Evolutionary conservation across 2,329 filamentous ascomycete genomes (phyloP), one percentile per base, ranked within the genome.

Genomic region (Fusarium phyllophilum): DNA sequence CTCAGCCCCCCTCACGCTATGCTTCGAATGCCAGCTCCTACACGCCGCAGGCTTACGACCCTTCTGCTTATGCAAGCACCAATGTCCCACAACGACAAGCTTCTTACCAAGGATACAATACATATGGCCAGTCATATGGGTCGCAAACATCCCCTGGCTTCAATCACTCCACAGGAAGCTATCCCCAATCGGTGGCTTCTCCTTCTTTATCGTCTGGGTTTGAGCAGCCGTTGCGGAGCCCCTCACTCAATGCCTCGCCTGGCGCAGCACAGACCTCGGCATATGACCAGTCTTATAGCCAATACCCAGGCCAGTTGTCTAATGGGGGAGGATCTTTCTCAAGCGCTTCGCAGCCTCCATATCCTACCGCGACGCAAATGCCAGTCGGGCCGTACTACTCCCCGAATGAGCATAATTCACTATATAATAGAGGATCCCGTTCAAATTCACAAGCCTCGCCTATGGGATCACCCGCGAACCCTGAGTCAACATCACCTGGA

Each of bases 21-120:
- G 83, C 70, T 78, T 82, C 75, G 75, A 83, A 77, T 78, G 82
- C 77, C 62, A 78, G 81, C 79, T 66, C 83, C 79, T 89, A 88
- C 77, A 84, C 86, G 31, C 87, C 87, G 41, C 84, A 85, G 67
- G 82, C 87, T 41, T 90, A 91, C 79, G 90, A 90, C 75, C 89
- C 89, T 33, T 88, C 89, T 46, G 88, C 88, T 55, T 91, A 91
- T 81, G 87, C 88, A 60, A 83, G 80, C 72, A 82, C 86, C 33
- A 80, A 79, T 34, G 77, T 80, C 20, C 86, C 86, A 17, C 88
- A 90, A 74, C 84, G 88, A 48, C 86, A 87, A 61, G 80, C 85
- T 51, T 86, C 87, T 3, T 86, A 89, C 65, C 81, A 85, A 52
- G 86, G 86, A 34, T 86, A 86, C 75, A 83, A 78, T 71, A 82